These are phyloP conservation scores for Zancudomyces culisetae DNA, from an alignment of 371 early-diverging fungal species.

Conservation along the genomic window DNA sequence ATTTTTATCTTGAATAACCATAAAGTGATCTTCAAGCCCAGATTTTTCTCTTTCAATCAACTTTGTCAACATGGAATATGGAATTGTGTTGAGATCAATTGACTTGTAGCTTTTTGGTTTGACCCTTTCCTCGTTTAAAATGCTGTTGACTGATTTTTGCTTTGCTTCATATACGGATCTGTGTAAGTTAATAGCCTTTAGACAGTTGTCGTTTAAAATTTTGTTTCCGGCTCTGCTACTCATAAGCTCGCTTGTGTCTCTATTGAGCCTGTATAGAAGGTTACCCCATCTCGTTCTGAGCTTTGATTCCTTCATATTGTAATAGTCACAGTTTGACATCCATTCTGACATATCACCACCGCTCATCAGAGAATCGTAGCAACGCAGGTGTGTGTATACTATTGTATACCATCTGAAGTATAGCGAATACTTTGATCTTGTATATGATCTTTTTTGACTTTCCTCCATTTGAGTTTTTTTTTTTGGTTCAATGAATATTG, in stretches of 20 bases:
- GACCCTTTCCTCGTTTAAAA: neutral
- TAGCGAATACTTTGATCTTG: neutral
- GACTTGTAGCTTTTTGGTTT: neutral
- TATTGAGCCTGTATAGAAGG: neutral
- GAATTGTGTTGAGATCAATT: neutral
- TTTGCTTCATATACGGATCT: neutral
- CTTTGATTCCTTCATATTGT: neutral
- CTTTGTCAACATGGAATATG: neutral
- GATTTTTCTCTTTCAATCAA: neutral
- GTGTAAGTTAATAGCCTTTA: neutral
- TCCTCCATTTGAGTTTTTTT: too few relatives aligned
- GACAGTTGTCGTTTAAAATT: neutral
- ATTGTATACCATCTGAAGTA: slow-evolving; percentile 3
- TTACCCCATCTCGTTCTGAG: slow-evolving; percentile 3
- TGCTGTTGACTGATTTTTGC: too few relatives aligned
- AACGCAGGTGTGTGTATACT: neutral
- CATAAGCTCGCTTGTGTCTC: neutral
- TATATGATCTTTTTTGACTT: too few relatives aligned
- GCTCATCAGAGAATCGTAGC: neutral
- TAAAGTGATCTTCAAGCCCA: neutral
- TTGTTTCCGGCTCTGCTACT: neutral
- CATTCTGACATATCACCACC: neutral
- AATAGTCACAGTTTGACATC: neutral
- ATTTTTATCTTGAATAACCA: neutral
- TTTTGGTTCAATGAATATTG: too few relatives aligned